Evolutionary conservation across 2,329 filamentous ascomycete species (phyloP).

Genomic region (Colletotrichum viniferum): DNA sequence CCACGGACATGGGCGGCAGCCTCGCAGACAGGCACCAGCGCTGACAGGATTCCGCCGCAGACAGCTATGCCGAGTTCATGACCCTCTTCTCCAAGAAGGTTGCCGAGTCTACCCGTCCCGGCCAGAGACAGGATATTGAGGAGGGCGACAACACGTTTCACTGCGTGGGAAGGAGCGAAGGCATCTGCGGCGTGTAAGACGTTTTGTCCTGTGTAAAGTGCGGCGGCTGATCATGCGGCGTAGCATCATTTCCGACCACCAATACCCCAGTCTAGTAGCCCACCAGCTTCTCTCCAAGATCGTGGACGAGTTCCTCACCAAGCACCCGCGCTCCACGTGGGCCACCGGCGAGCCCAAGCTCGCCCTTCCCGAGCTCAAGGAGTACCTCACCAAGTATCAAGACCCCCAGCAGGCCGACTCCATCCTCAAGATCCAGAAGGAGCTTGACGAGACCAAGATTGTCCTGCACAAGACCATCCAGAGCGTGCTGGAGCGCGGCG

Average conservation of each 20-base stretch:
- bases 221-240: background rate
- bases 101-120: slow-evolving; percentile 82
- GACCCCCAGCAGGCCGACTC: slow-evolving; percentile 88
- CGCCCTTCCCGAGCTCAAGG: slow-evolving; percentile 75
- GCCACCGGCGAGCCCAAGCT: slow-evolving; percentile 58
- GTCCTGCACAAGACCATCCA: slow-evolving; percentile 97
- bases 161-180: slow-evolving; percentile 76
- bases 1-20: background rate
- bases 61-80: slow-evolving; percentile 62
- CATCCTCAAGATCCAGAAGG: slow-evolving; percentile 94
- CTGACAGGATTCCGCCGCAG: background rate
- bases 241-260: slow-evolving; percentile 73
- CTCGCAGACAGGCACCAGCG: background rate
- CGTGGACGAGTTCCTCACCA: slow-evolving; percentile 82
- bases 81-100: slow-evolving; percentile 86
- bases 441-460: slow-evolving; percentile 97
- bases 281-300: slow-evolving; percentile 83
- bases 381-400: slow-evolving; percentile 78
- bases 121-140: slow-evolving; percentile 84
- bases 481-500: slow-evolving; percentile 83
- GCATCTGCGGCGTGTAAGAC: slow-evolving; percentile 66
- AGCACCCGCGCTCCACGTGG: slow-evolving; percentile 75
- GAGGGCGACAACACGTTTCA: slow-evolving; percentile 83
- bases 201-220: background rate
- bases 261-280: slow-evolving; percentile 79